These are phyloP conservation scores for Dryas integrifolia DNA, from an alignment of 331 rosid genomes.

Conservation along the genomic window DNA sequence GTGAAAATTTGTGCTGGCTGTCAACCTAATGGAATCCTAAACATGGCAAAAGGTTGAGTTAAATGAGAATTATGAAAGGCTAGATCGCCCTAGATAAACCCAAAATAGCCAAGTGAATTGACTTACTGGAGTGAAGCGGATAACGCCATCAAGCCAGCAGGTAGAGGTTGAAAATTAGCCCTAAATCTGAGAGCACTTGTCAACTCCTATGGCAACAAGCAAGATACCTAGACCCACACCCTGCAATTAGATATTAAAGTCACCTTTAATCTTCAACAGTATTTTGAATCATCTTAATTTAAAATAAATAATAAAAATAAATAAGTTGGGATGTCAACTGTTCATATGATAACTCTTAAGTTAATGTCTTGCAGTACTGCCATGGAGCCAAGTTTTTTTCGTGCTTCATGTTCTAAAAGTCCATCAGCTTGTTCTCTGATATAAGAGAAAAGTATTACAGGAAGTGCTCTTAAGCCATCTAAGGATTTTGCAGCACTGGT, in stretches of 20 bases:
- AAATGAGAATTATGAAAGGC: conserved; percentile 37
- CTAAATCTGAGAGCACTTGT: conserved; percentile 69
- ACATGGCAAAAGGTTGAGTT: conserved; percentile 45
- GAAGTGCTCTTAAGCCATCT: conserved; percentile 25
- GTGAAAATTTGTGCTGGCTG: conserved; percentile 12
- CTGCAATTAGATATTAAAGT: conserved; percentile 76
- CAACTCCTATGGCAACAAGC: conserved; percentile 90
- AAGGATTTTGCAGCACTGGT: conserved; percentile 18
- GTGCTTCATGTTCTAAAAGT: conserved; percentile 28
- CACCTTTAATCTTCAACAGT: conserved; percentile 55
- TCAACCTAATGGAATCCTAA: conserved; percentile 47
- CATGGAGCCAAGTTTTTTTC: conserved; percentile 23
- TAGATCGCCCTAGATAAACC: conserved; percentile 55
- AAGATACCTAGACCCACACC: conserved; percentile 85
- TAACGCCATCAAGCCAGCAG: conserved; percentile 68
- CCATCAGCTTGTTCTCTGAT: conserved; percentile 16
- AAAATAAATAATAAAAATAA: conserved; percentile 22
- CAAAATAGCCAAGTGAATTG: conserved; percentile 48
- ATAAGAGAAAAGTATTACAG: conserved; percentile 14
- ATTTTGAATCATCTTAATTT: conserved; percentile 33
- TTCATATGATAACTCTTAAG: conserved; percentile 19
- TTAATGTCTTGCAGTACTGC: conserved; percentile 3
- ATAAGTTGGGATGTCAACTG: conserved; percentile 31
- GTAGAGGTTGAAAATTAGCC: conserved; percentile 62
- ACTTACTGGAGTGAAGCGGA: conserved; percentile 77